Evolutionary conservation across 176 grass and related monocot species (phyloP).

Genomic region (Pontederia crassipes): DNA sequence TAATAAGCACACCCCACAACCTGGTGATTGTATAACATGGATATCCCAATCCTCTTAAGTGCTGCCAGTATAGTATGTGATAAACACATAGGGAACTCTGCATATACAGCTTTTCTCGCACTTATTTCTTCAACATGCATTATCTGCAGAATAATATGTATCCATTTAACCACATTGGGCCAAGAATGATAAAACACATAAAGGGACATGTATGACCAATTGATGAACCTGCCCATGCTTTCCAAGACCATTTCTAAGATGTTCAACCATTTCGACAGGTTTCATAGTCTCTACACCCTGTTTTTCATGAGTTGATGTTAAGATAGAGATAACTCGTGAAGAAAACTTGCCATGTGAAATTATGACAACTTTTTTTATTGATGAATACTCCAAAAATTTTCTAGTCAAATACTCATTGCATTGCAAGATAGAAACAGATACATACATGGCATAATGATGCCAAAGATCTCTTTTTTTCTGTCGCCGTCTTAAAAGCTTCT

Average conservation of each 20-base stretch:
- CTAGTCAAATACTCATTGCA: constrained; percentile 8
- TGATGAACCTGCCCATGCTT: constrained; percentile 60
- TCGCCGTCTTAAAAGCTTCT: constrained; percentile 18
- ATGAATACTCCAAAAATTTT: not conserved
- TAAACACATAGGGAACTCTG: constrained; percentile 49
- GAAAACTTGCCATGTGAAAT: not conserved
- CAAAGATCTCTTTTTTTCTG: constrained; percentile 27
- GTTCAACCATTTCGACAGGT: constrained; percentile 71
- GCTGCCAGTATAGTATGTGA: constrained; percentile 43
- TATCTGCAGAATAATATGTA: constrained; percentile 44
- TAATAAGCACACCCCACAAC: constrained; percentile 22
- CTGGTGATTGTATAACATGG: constrained; percentile 85
- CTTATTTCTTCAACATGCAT: constrained; percentile 65
- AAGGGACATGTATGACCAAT: constrained; percentile 12
- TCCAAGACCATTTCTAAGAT: constrained; percentile 71
- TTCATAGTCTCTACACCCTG: constrained; percentile 45
- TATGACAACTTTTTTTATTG: not conserved
- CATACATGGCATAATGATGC: constrained; percentile 42
- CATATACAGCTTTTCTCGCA: constrained; percentile 44
- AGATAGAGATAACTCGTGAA: not conserved
- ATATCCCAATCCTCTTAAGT: constrained; percentile 55
- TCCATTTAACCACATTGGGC: not conserved
- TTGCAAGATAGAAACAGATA: constrained; percentile 21
- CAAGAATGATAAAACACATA: too few relatives aligned
- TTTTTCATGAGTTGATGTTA: constrained; percentile 1